Base-by-base conservation (phyloP, 1,284 basidiomycete genomes). In the Fomes fomentarius region DNA sequence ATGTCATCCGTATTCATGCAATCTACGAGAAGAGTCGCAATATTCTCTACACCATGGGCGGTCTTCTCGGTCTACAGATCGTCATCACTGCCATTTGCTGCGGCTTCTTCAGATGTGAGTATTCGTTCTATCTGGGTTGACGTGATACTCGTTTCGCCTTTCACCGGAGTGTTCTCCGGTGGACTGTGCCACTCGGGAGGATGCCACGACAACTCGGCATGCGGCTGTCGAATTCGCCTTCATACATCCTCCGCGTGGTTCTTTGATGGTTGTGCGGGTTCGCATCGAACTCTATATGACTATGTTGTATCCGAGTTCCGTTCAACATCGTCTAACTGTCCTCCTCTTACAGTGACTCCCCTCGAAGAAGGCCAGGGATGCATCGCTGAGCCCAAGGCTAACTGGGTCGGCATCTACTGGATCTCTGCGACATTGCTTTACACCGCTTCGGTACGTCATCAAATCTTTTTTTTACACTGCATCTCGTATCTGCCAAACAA, bases 331-430 rank as follows among this genome's bases (percentile, higher is more conserved):
- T 30, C 30, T 54, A 35, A 49, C 30, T 15, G 2, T 4, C 2
- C n/a, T 30, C 3, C 5, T 17, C 10, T 21, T 19, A 19, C 65
- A 87, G 86, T 83, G 52, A 87, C 92, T 4, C 87, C 88, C 21
- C 79, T 93, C 25, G 59, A 71, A 15, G 77, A 73, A 11, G 87
- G 86, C 22, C 90, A 93, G 65, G 90, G 90, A 3, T 93, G 90
- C 71, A 92, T 93, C 56, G 88, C 90, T 2, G 89, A 89, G 35
- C 90, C 90, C 24, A 84, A 84, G 61, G 70, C 79, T 61, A 83
- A 79, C 67, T 92, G 89, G 89, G 87, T 92, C 50, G 90, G 85
- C 38, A 82, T 92, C 62, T 93, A 92, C 76, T 93, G 90, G 90
- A 69, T 89, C 14, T 80, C 81, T 0, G 84, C 87, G 22, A 91